Percentiles rank a stretch among this genome's conserved stretches.
phyloP scores from a whole-genome alignment of 2,329 filamentous ascomycete genomes.

The Plenodomus biglobosus region DNA sequence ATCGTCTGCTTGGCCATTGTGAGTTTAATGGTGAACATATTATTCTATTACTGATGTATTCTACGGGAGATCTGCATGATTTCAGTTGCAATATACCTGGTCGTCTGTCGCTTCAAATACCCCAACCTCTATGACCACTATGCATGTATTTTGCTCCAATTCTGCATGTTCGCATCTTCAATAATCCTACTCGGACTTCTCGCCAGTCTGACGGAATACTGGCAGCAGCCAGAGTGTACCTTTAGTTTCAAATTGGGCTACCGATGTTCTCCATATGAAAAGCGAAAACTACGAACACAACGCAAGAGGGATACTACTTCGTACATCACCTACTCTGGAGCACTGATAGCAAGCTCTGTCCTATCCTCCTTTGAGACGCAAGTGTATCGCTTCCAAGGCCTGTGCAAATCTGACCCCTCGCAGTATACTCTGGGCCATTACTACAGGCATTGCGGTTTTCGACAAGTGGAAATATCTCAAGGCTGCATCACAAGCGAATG shows the following conservation, averaged over 20 bases:
- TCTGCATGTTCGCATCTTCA: slow-evolving; percentile 58
- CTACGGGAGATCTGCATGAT: slow-evolving; percentile 41
- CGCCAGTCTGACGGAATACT: slow-evolving; percentile 25
- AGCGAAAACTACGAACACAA: slow-evolving; percentile 4
- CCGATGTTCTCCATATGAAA: slow-evolving; percentile 12
- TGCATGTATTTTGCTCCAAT: slow-evolving; percentile 55
- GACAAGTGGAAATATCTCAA: not conserved
- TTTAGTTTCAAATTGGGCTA: slow-evolving; percentile 13
- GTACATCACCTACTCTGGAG: slow-evolving; percentile 23
- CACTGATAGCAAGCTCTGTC: slow-evolving; percentile 26
- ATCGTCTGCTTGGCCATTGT: slow-evolving; percentile 19
- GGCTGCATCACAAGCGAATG: not conserved
- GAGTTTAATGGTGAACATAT: slow-evolving; percentile 3
- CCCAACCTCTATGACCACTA: slow-evolving; percentile 57
- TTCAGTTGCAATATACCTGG: slow-evolving; percentile 51
- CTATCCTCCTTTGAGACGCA: slow-evolving; percentile 33
- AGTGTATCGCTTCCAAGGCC: slow-evolving; percentile 6
- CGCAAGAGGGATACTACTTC: slow-evolving; percentile 16
- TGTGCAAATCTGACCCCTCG: not conserved
- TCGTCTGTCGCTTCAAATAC: slow-evolving; percentile 48
- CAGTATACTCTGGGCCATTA: slow-evolving; percentile 11
- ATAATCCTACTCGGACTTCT: slow-evolving; percentile 39
- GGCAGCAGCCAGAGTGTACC: slow-evolving; percentile 14
- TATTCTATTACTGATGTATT: slow-evolving; percentile 8
- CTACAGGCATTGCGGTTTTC: not conserved